These are phyloP conservation scores for Sclerotinia glacialis DNA, from an alignment of 2,329 filamentous ascomycete species.

Conservation along the genomic window DNA sequence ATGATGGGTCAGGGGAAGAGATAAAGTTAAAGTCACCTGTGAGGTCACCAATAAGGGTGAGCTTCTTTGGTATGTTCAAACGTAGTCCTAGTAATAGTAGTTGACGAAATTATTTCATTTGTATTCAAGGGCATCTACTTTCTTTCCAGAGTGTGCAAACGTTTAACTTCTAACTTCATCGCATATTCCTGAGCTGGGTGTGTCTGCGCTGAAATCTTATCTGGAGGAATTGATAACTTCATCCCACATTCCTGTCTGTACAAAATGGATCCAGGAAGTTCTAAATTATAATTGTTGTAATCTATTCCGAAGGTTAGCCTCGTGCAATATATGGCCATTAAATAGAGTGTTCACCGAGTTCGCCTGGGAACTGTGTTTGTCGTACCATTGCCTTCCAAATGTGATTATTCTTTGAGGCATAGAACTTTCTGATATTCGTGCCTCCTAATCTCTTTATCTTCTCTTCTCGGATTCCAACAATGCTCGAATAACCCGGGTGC, in stretches of 20 bases:
- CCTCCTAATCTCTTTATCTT: slow-evolving; percentile 16
- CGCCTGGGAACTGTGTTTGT: background rate
- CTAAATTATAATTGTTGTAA: too few species aligned
- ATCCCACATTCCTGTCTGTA: background rate
- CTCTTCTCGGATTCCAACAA: slow-evolving; percentile 47
- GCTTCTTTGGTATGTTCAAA: slow-evolving; percentile 36
- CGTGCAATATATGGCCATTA: background rate
- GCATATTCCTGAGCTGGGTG: background rate
- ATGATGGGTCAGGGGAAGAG: slow-evolving; percentile 17
- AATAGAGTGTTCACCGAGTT: background rate
- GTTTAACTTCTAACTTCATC: background rate
- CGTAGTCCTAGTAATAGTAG: slow-evolving; percentile 33
- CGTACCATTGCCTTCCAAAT: background rate
- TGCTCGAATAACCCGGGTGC: slow-evolving; percentile 49
- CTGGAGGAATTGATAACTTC: background rate
- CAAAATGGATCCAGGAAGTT: background rate
- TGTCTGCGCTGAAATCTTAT: background rate
- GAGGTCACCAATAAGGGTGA: slow-evolving; percentile 22
- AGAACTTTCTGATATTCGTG: background rate
- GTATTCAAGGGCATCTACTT: slow-evolving; percentile 11
- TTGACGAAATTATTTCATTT: slow-evolving; percentile 1
- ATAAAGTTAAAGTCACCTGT: background rate
- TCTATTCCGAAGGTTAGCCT: background rate
- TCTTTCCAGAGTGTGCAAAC: background rate
- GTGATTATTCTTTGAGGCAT: background rate